phyloP scores from a whole-genome alignment of 2,329 filamentous ascomycete genomes.

The Colletotrichum acutatum region DNA sequence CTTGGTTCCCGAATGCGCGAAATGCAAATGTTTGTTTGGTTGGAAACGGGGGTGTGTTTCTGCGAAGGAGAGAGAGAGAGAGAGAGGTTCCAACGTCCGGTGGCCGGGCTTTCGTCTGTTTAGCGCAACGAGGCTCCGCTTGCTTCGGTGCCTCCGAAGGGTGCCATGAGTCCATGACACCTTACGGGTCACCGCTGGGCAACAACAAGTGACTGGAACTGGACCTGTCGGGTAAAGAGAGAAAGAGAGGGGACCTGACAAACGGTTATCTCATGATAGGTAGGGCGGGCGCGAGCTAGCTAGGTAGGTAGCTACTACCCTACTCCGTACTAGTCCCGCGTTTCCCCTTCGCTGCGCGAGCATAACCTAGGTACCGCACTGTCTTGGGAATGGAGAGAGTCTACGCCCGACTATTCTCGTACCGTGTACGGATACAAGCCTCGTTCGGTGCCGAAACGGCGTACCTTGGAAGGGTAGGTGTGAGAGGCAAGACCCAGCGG shows the following conservation, averaged over 20 bases:
- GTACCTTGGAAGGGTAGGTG: neutral
- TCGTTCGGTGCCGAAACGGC: conserved; percentile 28
- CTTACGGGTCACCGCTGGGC: neutral
- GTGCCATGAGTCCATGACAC: too few relatives aligned
- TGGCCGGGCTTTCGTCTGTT: conserved; percentile 3
- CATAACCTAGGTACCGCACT: neutral
- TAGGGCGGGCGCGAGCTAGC: conserved; percentile 4
- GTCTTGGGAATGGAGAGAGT: neutral
- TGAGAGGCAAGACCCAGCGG: neutral
- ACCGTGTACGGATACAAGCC: neutral
- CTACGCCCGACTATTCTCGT: neutral
- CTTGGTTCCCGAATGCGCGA: too few relatives aligned
- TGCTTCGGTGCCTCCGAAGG: conserved; percentile 32
- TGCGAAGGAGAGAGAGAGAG: neutral
- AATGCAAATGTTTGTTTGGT: neutral
- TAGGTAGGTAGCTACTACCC: neutral
- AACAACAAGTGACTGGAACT: neutral
- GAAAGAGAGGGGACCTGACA: neutral
- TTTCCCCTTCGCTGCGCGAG: neutral
- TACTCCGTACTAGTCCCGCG: neutral
- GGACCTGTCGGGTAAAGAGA: neutral
- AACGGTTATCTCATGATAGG: conserved; percentile 19
- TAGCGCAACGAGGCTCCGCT: conserved; percentile 25
- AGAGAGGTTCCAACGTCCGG: conserved; percentile 4
- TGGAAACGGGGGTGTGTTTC: neutral